Percentiles rank a stretch among this genome's conserved stretches.
Evolutionary conservation across 176 grass and related monocot species (phyloP).

Genomic region (Oryza coarctata): DNA sequence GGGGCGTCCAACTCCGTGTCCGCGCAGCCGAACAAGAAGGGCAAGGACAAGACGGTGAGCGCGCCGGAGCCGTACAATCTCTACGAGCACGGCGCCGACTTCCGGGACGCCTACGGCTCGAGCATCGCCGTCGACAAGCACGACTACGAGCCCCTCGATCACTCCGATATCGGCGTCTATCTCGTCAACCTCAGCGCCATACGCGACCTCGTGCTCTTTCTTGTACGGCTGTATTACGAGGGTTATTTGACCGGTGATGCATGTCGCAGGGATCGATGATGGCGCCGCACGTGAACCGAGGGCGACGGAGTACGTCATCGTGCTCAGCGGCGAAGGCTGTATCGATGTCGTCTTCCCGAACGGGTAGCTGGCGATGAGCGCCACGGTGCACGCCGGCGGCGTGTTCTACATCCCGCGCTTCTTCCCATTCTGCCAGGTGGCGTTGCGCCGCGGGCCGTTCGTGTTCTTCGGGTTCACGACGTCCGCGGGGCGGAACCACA

Average conservation of each 20-base stretch:
- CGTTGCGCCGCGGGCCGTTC: constrained; percentile 57
- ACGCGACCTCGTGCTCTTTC: background rate
- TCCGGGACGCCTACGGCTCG: constrained; percentile 77
- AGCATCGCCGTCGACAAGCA: constrained; percentile 68
- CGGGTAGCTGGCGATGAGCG: constrained; percentile 71
- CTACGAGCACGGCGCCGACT: constrained; percentile 58
- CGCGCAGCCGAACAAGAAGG: constrained; percentile 2
- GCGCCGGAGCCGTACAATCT: constrained; percentile 70
- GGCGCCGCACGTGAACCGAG: constrained; percentile 81
- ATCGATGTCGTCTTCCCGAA: constrained; percentile 82
- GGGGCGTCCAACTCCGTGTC: background rate
- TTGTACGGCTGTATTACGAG: too few relatives aligned
- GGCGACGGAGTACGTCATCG: constrained; percentile 82
- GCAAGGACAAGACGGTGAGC: constrained; percentile 26
- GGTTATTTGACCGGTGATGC: too few relatives aligned
- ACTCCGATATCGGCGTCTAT: constrained; percentile 75
- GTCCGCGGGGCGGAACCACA: constrained; percentile 63
- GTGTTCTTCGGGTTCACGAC: constrained; percentile 97
- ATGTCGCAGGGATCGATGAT: constrained; percentile 76
- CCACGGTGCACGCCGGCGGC: constrained; percentile 51
- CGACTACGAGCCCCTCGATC: constrained; percentile 56
- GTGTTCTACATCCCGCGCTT: constrained; percentile 88
- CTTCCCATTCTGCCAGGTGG: constrained; percentile 88
- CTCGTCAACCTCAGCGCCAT: constrained; percentile 87
- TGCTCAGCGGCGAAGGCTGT: constrained; percentile 54